A percentile compares a stretch with the other conserved stretches of the same genome.
phyloP scores from a whole-genome alignment of 2,329 filamentous ascomycete species.

The Dactylellina haptotyla region DNA sequence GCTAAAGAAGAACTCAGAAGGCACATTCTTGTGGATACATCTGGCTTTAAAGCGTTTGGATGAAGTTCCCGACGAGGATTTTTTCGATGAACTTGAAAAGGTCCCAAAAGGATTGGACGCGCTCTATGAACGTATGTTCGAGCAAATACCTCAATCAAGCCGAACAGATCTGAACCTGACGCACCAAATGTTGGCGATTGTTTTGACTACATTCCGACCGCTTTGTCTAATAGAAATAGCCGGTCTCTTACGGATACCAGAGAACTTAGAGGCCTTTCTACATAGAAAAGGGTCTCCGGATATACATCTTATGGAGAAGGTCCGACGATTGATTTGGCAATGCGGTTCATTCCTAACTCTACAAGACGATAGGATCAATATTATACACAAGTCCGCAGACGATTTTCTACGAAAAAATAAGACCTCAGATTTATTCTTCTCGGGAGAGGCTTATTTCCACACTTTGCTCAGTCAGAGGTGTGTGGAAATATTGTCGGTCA shows the following conservation, averaged over 20 bases:
- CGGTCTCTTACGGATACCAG: neutral
- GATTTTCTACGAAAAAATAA: slow-evolving; percentile 5
- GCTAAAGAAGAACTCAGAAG: slow-evolving; percentile 9
- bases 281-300: neutral
- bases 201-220: slow-evolving; percentile 1
- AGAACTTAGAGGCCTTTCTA: slow-evolving; percentile 3
- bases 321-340: neutral
- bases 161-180: neutral
- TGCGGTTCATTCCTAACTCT: slow-evolving; percentile 10
- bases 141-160: neutral
- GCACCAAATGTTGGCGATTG: neutral
- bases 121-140: slow-evolving; percentile 21
- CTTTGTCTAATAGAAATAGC: neutral
- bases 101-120: slow-evolving; percentile 1
- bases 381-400: slow-evolving; percentile 11
- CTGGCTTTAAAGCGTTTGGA: slow-evolving; percentile 2
- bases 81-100: neutral
- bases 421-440: neutral
- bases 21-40: slow-evolving; percentile 14
- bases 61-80: neutral
- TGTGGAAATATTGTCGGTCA: neutral
- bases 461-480: neutral
- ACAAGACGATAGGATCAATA: neutral
- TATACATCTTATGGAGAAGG: neutral
- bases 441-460: neutral